Base-by-base conservation (phyloP, 2,329 filamentous ascomycete genomes). In the Elsinoe australis region DNA sequence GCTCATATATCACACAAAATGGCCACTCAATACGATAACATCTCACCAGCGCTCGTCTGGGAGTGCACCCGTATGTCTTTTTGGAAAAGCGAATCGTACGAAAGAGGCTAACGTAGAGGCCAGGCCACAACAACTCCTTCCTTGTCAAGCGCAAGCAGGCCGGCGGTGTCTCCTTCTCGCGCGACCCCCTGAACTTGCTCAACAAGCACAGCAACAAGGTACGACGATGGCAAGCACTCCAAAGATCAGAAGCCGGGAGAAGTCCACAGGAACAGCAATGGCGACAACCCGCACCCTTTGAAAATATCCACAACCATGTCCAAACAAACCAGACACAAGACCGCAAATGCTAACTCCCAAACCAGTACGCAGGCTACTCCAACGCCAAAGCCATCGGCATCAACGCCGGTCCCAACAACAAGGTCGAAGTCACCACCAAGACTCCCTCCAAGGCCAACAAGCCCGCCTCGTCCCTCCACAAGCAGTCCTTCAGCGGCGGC, bases 1-100 rank as follows among this genome's bases (percentile, higher is more conserved):
- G 41, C 49, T 53, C 51, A 28, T 24, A 47, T 21, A 28, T 22
- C 33, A 17, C 10, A 33, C 65, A 98, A 96, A 68, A 87, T 96
- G 58, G 92, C 92, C 64, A 96, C 96, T 67, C 87, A 98, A 61
- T 90, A 96, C 71, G 92, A 98, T 73, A 87, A 92, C 66, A 86
- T 92, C 56, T 84, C 83, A 36, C 87, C 95, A 63, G 82, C 84
- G 58, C 78, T 95, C 57, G 80, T 98, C 57, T 95, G 92, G 83
- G 92, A 98, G 73, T 77, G 98, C 60, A 96, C 96, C 28, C n/a
- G 39, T 44, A 44, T 15, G 39, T 44, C 17, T 2, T 14, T 5
- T 12, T 6, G 2, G 19, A 14, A 9, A 4, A 8, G 9, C 8
- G 2, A 24, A 14, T 31, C 22, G 3, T 14, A 2, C 3, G 9